phyloP scores from a whole-genome alignment of 2,329 filamentous ascomycete genomes.

The Neofusicoccum laricinum region DNA sequence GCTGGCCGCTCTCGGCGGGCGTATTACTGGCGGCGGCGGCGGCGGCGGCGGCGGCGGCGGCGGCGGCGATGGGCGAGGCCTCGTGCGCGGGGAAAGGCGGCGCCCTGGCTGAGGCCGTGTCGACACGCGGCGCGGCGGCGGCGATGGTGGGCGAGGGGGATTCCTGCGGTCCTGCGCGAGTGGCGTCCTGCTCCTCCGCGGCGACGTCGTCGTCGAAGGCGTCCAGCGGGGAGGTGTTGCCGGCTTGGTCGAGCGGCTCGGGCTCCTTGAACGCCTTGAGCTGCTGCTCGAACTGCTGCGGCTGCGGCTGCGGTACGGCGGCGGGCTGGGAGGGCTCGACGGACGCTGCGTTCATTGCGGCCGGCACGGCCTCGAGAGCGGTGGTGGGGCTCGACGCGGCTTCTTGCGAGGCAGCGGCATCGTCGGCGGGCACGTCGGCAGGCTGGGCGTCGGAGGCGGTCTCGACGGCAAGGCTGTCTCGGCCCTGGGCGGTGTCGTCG shows the following conservation, averaged over 20 bases:
- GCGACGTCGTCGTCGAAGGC: neutral
- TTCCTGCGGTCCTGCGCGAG: neutral
- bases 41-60: neutral
- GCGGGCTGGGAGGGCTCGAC: neutral
- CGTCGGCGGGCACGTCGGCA: neutral
- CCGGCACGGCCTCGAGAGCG: no score
- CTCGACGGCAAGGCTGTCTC: neutral
- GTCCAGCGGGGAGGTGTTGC: neutral
- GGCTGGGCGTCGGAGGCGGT: neutral
- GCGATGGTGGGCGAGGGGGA: neutral
- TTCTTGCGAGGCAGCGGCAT: neutral
- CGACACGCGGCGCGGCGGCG: neutral
- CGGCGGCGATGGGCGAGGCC: neutral
- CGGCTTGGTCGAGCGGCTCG: neutral
- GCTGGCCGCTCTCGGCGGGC: neutral
- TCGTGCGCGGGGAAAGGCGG: neutral
- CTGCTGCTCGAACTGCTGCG: neutral
- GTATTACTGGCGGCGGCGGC: neutral
- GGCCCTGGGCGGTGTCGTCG: neutral
- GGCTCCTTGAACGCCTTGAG: conserved; percentile 9
- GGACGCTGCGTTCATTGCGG: no score
- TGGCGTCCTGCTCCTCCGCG: neutral
- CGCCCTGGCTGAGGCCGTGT: neutral
- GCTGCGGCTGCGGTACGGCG: neutral
- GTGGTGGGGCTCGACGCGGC: no score